phyloP scores from a whole-genome alignment of 116 monocot species.

The Cymodocea nodosa region DNA sequence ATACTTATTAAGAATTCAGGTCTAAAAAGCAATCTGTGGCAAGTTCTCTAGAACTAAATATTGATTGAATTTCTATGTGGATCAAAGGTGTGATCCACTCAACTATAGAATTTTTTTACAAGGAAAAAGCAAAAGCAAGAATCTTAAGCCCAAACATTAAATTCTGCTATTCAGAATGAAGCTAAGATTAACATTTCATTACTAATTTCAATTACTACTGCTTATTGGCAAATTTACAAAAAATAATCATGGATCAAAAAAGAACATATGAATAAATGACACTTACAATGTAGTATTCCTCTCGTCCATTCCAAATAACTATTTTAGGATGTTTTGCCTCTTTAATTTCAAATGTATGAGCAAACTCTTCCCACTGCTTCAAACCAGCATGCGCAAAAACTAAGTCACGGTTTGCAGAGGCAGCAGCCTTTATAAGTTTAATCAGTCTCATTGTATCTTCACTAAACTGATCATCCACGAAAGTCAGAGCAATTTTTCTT shows the following conservation, averaged over 20 bases:
- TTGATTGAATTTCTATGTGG: too few relatives aligned
- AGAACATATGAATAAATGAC: background rate
- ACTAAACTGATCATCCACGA: constrained; percentile 60
- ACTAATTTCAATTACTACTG: too few relatives aligned
- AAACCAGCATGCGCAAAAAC: constrained; percentile 89
- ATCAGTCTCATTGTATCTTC: constrained; percentile 43
- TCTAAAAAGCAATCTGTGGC: too few relatives aligned
- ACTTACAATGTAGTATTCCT: constrained; percentile 87
- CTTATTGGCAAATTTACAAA: too few relatives aligned
- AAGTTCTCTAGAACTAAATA: too few relatives aligned
- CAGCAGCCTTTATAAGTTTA: constrained; percentile 78
- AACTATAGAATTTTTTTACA: too few relatives aligned
- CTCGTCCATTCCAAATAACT: constrained; percentile 79
- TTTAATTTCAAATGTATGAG: constrained; percentile 57
- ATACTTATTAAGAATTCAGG: too few relatives aligned
- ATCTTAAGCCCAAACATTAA: too few relatives aligned
- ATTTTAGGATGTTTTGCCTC: constrained; percentile 58
- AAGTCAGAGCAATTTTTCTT: constrained; percentile 65
- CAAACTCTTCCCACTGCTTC: constrained; percentile 91
- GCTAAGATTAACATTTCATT: too few relatives aligned
- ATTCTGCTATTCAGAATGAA: too few relatives aligned
- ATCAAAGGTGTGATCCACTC: too few relatives aligned
- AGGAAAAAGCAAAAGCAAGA: too few relatives aligned
- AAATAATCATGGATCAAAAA: background rate
- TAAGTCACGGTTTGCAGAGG: constrained; percentile 83